phyloP scores from a whole-genome alignment of 108 stramenopile species.

The Nannochloropsis oceanica region DNA sequence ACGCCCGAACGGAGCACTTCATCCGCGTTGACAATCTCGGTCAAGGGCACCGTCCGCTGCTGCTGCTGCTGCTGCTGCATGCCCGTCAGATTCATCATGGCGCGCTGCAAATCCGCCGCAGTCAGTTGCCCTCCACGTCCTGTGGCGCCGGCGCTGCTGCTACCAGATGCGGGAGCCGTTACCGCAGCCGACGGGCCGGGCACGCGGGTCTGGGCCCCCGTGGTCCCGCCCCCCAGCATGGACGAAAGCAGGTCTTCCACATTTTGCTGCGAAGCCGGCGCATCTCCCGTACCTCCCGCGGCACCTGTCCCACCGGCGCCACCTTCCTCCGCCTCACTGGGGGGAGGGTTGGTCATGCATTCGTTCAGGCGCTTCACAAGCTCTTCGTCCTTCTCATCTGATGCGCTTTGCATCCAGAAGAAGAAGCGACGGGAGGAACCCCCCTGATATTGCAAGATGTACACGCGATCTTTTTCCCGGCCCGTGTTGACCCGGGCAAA shows the following conservation, averaged over 20 bases:
- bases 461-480: conserved; percentile 34
- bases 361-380: conserved; percentile 15
- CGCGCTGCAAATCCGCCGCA: conserved; percentile 32
- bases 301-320: background rate
- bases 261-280: background rate
- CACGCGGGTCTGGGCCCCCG: background rate
- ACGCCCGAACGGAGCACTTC: conserved; percentile 15
- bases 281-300: conserved; percentile 2
- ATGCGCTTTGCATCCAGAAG: conserved; percentile 47
- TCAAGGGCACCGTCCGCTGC: conserved; percentile 5
- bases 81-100: conserved; percentile 21
- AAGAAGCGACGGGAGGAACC: conserved; percentile 27
- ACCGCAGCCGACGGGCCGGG: background rate
- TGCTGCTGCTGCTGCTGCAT: conserved; percentile 4
- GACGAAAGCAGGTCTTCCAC: background rate
- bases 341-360: conserved; percentile 18
- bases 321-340: background rate
- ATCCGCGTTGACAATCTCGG: conserved; percentile 4
- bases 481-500: conserved; percentile 43
- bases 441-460: conserved; percentile 35
- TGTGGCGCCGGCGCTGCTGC: background rate
- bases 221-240: background rate
- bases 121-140: conserved; percentile 12
- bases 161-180: background rate
- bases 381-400: conserved; percentile 35